phyloP scores from a whole-genome alignment of 768 basidiomycete genomes.

The Boletus tomentosulus region DNA sequence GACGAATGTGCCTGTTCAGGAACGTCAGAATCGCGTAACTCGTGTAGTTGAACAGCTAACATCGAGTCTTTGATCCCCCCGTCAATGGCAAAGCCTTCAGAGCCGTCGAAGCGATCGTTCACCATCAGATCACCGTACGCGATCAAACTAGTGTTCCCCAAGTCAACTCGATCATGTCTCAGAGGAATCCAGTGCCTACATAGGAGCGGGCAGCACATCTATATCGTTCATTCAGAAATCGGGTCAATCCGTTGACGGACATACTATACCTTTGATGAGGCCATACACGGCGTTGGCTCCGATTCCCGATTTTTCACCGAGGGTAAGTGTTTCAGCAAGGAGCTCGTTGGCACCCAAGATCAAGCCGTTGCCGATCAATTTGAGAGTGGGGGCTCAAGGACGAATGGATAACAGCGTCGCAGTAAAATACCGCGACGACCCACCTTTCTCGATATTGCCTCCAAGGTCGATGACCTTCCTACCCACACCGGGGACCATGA shows the following conservation, averaged over 20 bases:
- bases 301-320: constrained; percentile 82
- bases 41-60: constrained; percentile 31
- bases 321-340: constrained; percentile 77
- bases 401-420: neutral
- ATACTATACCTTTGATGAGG: constrained; percentile 60
- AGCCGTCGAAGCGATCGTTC: constrained; percentile 69
- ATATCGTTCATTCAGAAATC: constrained; percentile 15
- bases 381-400: constrained; percentile 58
- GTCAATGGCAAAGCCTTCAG: constrained; percentile 71
- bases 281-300: constrained; percentile 53
- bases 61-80: constrained; percentile 87
- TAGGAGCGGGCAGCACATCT: constrained; percentile 70
- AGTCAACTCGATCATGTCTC: neutral
- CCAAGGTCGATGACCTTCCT: constrained; percentile 79
- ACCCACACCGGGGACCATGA: constrained; percentile 77
- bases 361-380: constrained; percentile 77
- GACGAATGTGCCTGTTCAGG: constrained; percentile 56
- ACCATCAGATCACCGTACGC: constrained; percentile 66
- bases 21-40: constrained; percentile 4
- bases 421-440: neutral
- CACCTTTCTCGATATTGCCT: constrained; percentile 80
- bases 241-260: neutral
- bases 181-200: constrained; percentile 31
- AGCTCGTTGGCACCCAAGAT: constrained; percentile 76
- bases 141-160: constrained; percentile 38